Evolutionary conservation across 495 filamentous ascomycete genomes (phyloP).

Genomic region (Penicillium chermesinum): DNA sequence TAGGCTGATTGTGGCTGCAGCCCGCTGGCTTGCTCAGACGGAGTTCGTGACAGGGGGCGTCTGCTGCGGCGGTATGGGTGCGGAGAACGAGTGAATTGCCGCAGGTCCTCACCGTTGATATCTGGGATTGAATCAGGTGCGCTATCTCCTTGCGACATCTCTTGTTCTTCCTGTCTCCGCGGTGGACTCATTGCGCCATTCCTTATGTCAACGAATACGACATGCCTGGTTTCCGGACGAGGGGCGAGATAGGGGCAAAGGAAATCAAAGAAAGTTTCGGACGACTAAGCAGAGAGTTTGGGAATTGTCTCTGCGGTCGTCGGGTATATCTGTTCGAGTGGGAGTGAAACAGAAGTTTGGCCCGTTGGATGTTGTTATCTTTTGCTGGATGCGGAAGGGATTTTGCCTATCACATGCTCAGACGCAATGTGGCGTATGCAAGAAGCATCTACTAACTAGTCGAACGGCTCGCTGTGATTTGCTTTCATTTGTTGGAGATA

Average conservation of each 20-base stretch:
- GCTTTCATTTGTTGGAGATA: neutral
- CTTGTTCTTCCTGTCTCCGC: conserved; percentile 34
- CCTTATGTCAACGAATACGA: conserved; percentile 26
- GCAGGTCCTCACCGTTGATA: conserved; percentile 28
- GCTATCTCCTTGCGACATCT: conserved; percentile 19
- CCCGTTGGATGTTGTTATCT: conserved; percentile 29
- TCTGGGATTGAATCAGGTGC: conserved; percentile 20
- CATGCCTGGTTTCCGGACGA: conserved; percentile 24
- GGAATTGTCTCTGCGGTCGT: conserved; percentile 1
- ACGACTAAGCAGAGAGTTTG: neutral
- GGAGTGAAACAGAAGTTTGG: neutral
- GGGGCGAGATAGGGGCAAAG: neutral
- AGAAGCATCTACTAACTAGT: conserved; percentile 4
- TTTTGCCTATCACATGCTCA: conserved; percentile 32
- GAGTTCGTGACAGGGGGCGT: conserved; percentile 16
- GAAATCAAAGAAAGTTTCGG: neutral
- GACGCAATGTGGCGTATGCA: conserved; percentile 10
- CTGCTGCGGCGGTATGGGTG: conserved; percentile 64
- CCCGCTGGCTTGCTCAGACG: conserved; percentile 26
- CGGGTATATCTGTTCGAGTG: neutral
- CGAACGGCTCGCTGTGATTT: neutral
- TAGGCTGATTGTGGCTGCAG: conserved; percentile 17
- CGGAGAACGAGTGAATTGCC: conserved; percentile 64
- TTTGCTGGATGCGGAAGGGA: conserved; percentile 23
- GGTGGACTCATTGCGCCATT: conserved; percentile 41